Evolutionary conservation across 2,329 filamentous ascomycete species (phyloP).

Genomic region (Trichoderma koningiopsis): DNA sequence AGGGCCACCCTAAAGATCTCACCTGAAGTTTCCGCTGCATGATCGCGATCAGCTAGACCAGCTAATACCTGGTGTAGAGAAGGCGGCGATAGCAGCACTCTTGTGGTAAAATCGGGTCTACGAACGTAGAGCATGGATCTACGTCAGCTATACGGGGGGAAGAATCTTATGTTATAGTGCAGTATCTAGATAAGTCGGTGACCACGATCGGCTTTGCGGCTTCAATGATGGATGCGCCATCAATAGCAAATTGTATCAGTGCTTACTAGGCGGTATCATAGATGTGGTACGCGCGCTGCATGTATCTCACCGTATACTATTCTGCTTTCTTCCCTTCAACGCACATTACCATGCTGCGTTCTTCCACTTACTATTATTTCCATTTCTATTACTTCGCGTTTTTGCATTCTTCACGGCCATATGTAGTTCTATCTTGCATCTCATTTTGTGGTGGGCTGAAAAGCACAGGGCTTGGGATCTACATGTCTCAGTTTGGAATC

Average conservation of each 20-base stretch:
- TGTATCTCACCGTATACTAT: no score
- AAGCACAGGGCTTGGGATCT: not conserved
- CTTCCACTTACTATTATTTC: no score
- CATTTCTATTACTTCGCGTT: no score
- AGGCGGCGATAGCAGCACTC: not conserved
- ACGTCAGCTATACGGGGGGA: not conserved
- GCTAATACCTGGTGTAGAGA: conserved; percentile 2
- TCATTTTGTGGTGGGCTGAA: not conserved
- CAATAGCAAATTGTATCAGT: not conserved
- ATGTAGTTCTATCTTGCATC: not conserved
- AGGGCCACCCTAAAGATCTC: not conserved
- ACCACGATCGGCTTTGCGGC: not conserved
- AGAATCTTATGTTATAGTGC: not conserved
- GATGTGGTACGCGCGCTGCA: not conserved
- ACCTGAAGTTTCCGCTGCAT: conserved; percentile 10
- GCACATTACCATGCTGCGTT: no score
- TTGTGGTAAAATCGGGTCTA: not conserved
- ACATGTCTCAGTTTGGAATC: not conserved
- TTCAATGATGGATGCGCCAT: not conserved
- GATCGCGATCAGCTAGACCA: not conserved
- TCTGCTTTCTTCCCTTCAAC: no score
- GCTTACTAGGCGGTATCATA: not conserved
- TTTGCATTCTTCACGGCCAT: not conserved
- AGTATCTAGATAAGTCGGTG: not conserved
- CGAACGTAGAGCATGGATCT: not conserved